Conservation (phyloP, 495 filamentous ascomycete species). For the Delitschia confertaspora region DNA sequence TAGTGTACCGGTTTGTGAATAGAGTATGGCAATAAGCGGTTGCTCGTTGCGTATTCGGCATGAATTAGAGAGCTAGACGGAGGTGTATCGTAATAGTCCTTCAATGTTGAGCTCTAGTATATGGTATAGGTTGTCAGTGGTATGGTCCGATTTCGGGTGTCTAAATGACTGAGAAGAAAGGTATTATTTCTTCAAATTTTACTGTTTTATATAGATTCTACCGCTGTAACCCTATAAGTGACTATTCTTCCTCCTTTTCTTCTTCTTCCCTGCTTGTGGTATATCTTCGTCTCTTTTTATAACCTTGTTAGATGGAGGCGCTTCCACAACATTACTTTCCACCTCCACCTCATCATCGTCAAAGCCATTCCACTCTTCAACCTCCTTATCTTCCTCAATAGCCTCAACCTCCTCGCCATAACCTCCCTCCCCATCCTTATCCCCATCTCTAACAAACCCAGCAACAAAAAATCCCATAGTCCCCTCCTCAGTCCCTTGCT, state of each 20-base stretch:
- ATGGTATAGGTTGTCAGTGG: too few species aligned
- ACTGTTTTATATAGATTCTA: neutral
- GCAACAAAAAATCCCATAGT: constrained; percentile 67
- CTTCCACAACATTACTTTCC: neutral
- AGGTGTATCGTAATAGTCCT: too few species aligned
- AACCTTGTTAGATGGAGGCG: neutral
- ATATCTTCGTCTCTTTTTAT: neutral
- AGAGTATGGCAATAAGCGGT: too few species aligned
- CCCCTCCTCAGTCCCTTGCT: constrained; percentile 69
- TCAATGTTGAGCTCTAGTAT: too few species aligned
- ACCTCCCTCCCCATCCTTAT: neutral
- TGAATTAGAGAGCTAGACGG: too few species aligned
- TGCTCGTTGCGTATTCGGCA: too few species aligned
- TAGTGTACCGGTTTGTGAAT: too few species aligned
- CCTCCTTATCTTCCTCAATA: constrained; percentile 28
- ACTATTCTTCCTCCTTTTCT: neutral
- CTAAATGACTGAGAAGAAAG: too few species aligned
- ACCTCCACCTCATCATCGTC: constrained; percentile 28
- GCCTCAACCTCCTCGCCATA: constrained; percentile 13
- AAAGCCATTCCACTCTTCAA: constrained; percentile 40
- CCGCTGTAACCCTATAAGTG: neutral
- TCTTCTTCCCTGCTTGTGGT: neutral
- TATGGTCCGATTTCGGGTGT: too few species aligned
- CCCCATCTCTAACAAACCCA: constrained; percentile 50
- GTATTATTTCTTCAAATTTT: neutral